Evolutionary conservation across 768 basidiomycete species (phyloP).

Genomic region (Termitomyces sp.): DNA sequence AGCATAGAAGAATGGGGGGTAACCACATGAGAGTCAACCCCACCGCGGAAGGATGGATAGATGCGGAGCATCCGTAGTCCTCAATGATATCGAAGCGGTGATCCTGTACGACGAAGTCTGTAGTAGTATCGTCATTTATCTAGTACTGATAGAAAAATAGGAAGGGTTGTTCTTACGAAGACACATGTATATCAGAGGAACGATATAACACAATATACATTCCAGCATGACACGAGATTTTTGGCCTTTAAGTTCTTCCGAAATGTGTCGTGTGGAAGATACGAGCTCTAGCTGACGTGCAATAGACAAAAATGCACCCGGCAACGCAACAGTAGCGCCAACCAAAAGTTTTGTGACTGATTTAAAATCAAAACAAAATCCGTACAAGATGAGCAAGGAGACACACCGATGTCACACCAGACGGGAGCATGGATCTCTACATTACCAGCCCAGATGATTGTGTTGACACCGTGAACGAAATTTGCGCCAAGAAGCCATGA

Average conservation of each 20-base stretch:
- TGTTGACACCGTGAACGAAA: conserved; percentile 48
- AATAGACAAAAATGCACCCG: conserved; percentile 52
- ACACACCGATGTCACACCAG: conserved; percentile 78
- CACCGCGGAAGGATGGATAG: conserved; percentile 36
- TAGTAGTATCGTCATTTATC: neutral
- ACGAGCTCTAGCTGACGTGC: conserved; percentile 47
- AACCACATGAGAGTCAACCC: conserved; percentile 39
- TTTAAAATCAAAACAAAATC: neutral
- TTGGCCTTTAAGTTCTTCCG: conserved; percentile 25
- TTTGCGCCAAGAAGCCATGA: conserved; percentile 46
- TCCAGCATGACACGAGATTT: conserved; percentile 40
- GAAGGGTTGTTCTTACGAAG: conserved; percentile 39
- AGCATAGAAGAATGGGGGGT: conserved; percentile 38
- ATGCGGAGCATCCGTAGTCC: conserved; percentile 49
- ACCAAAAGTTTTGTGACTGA: conserved; percentile 52
- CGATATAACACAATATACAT: conserved; percentile 38
- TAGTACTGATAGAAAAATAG: neutral
- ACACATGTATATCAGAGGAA: conserved; percentile 54
- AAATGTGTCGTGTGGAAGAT: conserved; percentile 37
- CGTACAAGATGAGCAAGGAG: neutral
- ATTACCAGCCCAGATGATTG: conserved; percentile 57
- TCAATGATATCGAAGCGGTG: conserved; percentile 57
- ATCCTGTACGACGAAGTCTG: conserved; percentile 54
- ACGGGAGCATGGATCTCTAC: conserved; percentile 35
- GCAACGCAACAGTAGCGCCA: conserved; percentile 49